Evolutionary conservation across 78 protist species (phyloP).

Genomic region (Dictyostelium capitatum): DNA sequence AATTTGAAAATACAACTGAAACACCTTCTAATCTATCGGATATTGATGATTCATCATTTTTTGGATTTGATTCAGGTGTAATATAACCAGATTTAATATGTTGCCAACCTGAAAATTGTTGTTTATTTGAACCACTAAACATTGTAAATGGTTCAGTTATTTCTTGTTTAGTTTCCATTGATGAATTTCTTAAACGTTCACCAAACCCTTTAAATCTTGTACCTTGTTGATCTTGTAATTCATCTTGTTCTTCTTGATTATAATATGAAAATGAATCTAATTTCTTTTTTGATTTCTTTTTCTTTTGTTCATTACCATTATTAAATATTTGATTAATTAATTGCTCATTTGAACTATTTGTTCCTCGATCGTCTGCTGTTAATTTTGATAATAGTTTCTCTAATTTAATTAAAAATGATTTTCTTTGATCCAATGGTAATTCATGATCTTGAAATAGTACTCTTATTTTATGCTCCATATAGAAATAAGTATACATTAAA

Average conservation of each 20-base stretch:
- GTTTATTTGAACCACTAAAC: constrained; percentile 30
- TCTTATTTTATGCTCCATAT: constrained; percentile 58
- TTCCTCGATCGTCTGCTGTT: not conserved
- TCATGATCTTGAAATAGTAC: constrained; percentile 50
- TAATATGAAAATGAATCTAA: not conserved
- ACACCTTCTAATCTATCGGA: constrained; percentile 38
- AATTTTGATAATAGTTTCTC: constrained; percentile 16
- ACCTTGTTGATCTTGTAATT: not conserved
- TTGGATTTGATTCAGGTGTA: constrained; percentile 60
- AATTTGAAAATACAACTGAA: constrained; percentile 25
- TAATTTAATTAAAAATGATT: not conserved
- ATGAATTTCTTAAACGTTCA: not conserved
- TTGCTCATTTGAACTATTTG: not conserved
- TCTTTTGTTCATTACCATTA: not conserved
- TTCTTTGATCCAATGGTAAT: not conserved
- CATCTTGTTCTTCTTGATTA: constrained; percentile 14
- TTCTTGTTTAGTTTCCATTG: constrained; percentile 4
- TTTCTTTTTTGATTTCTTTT: not conserved
- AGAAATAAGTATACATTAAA: constrained; percentile 66
- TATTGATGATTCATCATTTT: constrained; percentile 40
- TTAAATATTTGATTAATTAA: constrained; percentile 32
- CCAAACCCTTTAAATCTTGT: not conserved
- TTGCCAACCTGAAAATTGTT: constrained; percentile 50
- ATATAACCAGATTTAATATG: constrained; percentile 59
- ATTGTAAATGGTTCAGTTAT: constrained; percentile 2